These are phyloP conservation scores for Chlamydomonas asymmetrica DNA, from an alignment of 139 green algal genomes.

Conservation along the genomic window DNA sequence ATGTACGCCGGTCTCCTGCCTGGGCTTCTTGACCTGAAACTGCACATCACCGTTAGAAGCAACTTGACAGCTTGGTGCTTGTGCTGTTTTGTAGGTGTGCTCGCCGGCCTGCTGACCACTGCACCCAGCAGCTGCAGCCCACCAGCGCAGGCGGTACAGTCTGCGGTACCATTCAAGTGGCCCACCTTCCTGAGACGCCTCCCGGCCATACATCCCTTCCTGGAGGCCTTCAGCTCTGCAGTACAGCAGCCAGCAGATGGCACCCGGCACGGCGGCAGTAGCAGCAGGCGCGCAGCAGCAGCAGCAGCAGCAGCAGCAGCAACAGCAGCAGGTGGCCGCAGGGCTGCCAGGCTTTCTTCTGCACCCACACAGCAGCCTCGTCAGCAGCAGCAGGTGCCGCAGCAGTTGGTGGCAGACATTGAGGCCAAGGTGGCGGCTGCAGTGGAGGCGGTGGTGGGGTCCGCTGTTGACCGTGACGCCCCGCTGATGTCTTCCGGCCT, in stretches of 20 bases:
- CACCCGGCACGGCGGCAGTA: neutral
- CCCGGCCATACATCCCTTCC: too few relatives aligned
- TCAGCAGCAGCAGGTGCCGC: neutral
- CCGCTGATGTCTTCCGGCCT: conserved; percentile 75
- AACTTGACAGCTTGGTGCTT: too few relatives aligned
- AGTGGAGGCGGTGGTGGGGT: conserved; percentile 19
- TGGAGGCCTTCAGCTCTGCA: too few relatives aligned
- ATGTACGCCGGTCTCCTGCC: neutral
- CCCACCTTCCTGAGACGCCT: conserved; percentile 54
- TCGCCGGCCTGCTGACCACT: too few relatives aligned
- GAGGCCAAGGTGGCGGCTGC: conserved; percentile 25
- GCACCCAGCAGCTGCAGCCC: too few relatives aligned
- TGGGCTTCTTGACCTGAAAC: too few relatives aligned
- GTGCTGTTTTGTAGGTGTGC: too few relatives aligned
- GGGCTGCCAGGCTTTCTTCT: neutral
- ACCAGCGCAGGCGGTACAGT: too few relatives aligned
- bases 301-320: neutral
- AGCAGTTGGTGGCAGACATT: neutral
- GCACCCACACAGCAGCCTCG: neutral
- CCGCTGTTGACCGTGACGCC: conserved; percentile 36
- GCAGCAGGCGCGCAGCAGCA: neutral
- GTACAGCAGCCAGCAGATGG: neutral
- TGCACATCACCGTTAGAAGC: neutral
- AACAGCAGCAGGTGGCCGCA: neutral
- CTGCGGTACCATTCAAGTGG: conserved; percentile 78